These are phyloP conservation scores for Galerina sulciceps DNA, from an alignment of 768 basidiomycete species.

Conservation along the genomic window DNA sequence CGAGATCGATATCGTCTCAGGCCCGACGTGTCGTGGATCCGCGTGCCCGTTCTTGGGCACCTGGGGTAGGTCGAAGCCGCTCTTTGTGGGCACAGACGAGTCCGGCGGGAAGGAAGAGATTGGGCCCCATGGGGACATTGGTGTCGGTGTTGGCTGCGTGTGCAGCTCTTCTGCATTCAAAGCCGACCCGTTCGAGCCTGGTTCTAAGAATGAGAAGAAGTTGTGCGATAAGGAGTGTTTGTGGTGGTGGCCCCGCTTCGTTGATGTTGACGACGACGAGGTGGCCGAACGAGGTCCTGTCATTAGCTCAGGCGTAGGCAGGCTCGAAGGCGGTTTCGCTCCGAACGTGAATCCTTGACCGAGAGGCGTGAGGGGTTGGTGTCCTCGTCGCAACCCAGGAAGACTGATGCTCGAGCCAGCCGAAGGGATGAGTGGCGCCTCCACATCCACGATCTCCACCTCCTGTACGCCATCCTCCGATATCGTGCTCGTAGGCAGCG, in stretches of 20 bases:
- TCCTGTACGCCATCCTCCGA: constrained; percentile 71
- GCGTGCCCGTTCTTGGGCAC: not conserved
- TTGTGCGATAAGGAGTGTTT: constrained; percentile 94
- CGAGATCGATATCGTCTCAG: constrained; percentile 12
- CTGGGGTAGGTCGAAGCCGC: constrained; percentile 17
- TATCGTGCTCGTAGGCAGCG: constrained; percentile 60
- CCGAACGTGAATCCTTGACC: constrained; percentile 71
- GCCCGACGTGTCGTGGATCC: not conserved
- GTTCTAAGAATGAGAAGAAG: constrained; percentile 95
- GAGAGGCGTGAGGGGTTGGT: constrained; percentile 41
- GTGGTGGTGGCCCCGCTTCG: constrained; percentile 82
- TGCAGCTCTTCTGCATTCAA: constrained; percentile 43
- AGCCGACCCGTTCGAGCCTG: constrained; percentile 41
- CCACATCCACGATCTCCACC: constrained; percentile 47
- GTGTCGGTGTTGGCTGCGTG: constrained; percentile 62
- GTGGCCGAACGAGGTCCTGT: constrained; percentile 16
- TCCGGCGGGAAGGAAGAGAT: constrained; percentile 44
- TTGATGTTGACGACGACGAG: constrained; percentile 33
- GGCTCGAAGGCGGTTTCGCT: constrained; percentile 45
- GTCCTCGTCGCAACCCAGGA: constrained; percentile 38
- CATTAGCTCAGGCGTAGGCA: constrained; percentile 32
- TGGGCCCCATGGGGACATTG: constrained; percentile 71
- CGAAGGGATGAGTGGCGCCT: constrained; percentile 53
- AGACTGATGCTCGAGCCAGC: constrained; percentile 42
- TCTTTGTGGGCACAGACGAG: constrained; percentile 20